phyloP scores from a whole-genome alignment of 495 filamentous ascomycete species.

The Trichoderma orchidacearum region DNA sequence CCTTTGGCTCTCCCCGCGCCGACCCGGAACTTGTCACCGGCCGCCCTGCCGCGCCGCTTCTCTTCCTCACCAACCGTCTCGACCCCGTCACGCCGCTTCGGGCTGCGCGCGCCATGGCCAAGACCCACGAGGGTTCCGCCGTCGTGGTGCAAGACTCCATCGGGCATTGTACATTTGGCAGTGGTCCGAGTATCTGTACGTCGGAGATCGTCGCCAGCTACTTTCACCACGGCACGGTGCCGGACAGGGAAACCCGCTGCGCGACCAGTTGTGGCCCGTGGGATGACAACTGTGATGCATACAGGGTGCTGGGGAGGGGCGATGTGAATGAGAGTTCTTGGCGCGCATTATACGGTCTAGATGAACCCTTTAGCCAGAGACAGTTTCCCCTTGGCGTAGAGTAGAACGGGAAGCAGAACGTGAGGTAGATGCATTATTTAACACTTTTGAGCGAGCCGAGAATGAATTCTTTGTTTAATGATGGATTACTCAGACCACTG shows the following conservation, averaged over 20 bases:
- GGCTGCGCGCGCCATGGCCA: slow-evolving; percentile 13
- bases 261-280: slow-evolving; percentile 10
- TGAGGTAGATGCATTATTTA: background rate
- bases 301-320: background rate
- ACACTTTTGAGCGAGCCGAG: too few relatives aligned
- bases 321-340: background rate
- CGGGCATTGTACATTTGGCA: slow-evolving; percentile 12
- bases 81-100: slow-evolving; percentile 19
- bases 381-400: background rate
- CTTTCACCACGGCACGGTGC: slow-evolving; percentile 12
- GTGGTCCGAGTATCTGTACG: slow-evolving; percentile 11
- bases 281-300: background rate
- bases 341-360: background rate
- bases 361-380: background rate
- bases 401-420: background rate
- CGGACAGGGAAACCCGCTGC: slow-evolving; percentile 12
- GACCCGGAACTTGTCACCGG: background rate
- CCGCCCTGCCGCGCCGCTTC: slow-evolving; percentile 13
- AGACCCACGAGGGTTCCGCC: slow-evolving; percentile 8
- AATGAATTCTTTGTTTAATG: too few relatives aligned
- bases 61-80: slow-evolving; percentile 14
- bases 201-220: slow-evolving; percentile 10
- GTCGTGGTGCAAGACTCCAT: slow-evolving; percentile 15
- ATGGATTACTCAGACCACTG: too few relatives aligned
- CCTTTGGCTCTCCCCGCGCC: slow-evolving; percentile 7